Conservation (phyloP, 352 stramenopile genomes). For the Phytophthora brassicae region DNA sequence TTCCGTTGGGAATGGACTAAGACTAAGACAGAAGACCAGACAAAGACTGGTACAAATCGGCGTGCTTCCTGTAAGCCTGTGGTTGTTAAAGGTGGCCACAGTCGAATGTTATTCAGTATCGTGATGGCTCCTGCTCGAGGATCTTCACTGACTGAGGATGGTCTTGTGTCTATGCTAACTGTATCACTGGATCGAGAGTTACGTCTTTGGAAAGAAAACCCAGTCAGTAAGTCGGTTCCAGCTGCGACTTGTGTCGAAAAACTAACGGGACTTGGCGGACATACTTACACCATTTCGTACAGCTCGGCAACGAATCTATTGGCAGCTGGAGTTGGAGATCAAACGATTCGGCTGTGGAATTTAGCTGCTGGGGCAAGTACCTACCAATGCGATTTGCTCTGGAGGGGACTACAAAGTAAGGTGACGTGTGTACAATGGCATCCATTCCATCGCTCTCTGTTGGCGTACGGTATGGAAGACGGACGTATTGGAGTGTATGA, state of each 20-base stretch:
- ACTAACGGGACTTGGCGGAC: constrained; percentile 58
- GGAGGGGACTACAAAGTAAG: constrained; percentile 81
- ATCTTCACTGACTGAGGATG: neutral
- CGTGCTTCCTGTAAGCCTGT: constrained; percentile 37
- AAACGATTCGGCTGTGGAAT: constrained; percentile 74
- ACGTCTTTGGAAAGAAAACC: constrained; percentile 52
- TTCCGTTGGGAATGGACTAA: constrained; percentile 59
- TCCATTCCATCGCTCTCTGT: constrained; percentile 44
- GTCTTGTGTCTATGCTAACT: constrained; percentile 41
- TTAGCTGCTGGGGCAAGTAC: constrained; percentile 20
- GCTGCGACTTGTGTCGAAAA: constrained; percentile 40
- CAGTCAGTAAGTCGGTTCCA: neutral
- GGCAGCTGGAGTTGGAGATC: constrained; percentile 64
- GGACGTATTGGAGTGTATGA: constrained; percentile 66
- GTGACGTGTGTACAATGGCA: constrained; percentile 70
- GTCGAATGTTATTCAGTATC: constrained; percentile 68
- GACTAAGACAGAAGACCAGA: neutral
- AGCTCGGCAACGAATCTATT: constrained; percentile 32
- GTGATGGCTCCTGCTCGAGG: constrained; percentile 19
- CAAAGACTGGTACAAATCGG: constrained; percentile 27
- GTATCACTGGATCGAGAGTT: constrained; percentile 73
- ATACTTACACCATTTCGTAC: constrained; percentile 59
- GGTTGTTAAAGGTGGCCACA: constrained; percentile 65
- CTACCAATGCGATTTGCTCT: constrained; percentile 56
- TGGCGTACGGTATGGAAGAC: constrained; percentile 79